Base-by-base conservation (phyloP, 495 filamentous ascomycete genomes). In the Xylaria curta region DNA sequence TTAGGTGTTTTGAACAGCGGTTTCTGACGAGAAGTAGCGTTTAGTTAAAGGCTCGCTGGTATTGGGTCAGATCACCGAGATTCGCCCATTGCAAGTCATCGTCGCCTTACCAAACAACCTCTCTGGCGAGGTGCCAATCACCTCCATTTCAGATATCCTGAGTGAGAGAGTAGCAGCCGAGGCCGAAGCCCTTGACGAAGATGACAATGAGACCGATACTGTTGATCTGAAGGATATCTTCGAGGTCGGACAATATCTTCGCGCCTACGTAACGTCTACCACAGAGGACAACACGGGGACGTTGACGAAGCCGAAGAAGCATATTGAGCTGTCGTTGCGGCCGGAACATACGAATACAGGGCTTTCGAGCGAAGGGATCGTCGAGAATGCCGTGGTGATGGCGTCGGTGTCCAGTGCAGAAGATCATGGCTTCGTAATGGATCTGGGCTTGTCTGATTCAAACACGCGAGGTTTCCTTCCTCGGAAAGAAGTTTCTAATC, bases 361-460 rank as follows among this genome's bases (percentile, higher is more conserved):
- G 0, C 85, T 98, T 44, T 81, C 87, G 10, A 85, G 88, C 62
- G 86, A 90, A 17, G 92, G 93, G 74, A 76, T 97, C 10, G 87
- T 95, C 28, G 82, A 84, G 24, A 89, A 96, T 72, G 84, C 84
- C 68, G 93, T 91, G 69, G 80, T 98, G 24, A 97, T 98, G 85
- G 94, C 95, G 24, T 92, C 94, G 1, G 91, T 99, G 60, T 80
- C 86, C 47, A 98, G 95, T 76, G 91, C 96, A 26, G 96, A 99
- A 81, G 96, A 99, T 73, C 95, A 98, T 80, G 96, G 96, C 75
- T 82, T 97, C 67, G 86, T 98, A 66, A 97, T 98, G 95, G 93
- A 97, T 75, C 82, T 99, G 49, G 93, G 92, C 17, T 85, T 98
- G 28, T 85, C 89, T 58, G 89, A 90, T 60, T 82, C 87, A 21